These are phyloP conservation scores for Wickerhamiella infanticola DNA, from an alignment of 1,139 yeast genomes.

Conservation along the genomic window DNA sequence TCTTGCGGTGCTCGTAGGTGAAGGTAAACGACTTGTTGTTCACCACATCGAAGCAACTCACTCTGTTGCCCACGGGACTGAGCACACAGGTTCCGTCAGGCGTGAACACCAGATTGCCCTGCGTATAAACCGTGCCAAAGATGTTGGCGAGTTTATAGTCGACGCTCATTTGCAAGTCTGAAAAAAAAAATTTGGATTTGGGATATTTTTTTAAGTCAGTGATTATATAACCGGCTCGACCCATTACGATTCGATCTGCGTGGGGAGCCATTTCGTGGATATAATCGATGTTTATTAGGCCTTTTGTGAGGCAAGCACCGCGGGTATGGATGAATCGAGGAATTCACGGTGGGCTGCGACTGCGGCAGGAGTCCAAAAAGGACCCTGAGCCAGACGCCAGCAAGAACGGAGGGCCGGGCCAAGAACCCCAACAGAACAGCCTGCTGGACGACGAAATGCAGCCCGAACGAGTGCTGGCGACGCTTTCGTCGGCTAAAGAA, in stretches of 20 bases:
- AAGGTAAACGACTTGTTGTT: conserved; percentile 81
- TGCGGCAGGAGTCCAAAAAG: too few relatives aligned
- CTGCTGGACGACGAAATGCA: not conserved
- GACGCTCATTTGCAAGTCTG: conserved; percentile 15
- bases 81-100: conserved; percentile 71
- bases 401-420: too few relatives aligned
- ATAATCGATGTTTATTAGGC: not conserved
- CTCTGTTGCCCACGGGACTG: conserved; percentile 92
- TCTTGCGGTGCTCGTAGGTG: conserved; percentile 82
- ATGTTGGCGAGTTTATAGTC: conserved; percentile 55
- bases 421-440: not conserved
- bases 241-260: conserved; percentile 14
- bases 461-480: not conserved
- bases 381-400: too few relatives aligned
- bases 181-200: conserved; percentile 29
- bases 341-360: too few relatives aligned
- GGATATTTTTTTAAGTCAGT: conserved; percentile 20
- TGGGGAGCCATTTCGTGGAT: not conserved
- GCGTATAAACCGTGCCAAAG: conserved; percentile 85
- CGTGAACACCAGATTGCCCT: conserved; percentile 78
- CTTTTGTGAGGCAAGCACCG: too few relatives aligned
- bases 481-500: not conserved
- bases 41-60: conserved; percentile 71
- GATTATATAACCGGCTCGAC: conserved; percentile 31
- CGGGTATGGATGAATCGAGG: too few relatives aligned